These are phyloP conservation scores for Purshia tridentata DNA, from an alignment of 306 rosid species.

Conservation along the genomic window DNA sequence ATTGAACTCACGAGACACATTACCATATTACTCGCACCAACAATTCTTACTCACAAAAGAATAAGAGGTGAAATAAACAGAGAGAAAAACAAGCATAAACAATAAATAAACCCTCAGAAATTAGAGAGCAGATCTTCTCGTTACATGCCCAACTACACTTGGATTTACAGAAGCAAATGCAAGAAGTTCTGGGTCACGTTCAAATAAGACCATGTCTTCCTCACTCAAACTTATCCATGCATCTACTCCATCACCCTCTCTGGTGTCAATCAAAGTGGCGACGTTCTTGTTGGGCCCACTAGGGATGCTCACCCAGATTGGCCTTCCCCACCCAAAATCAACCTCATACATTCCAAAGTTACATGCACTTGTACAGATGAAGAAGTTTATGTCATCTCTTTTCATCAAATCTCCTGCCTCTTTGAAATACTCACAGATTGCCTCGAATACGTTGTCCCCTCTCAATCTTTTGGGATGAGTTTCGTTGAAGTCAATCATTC, in stretches of 20 bases:
- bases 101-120: background rate
- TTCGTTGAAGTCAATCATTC: background rate
- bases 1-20: no score
- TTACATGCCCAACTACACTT: background rate
- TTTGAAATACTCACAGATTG: background rate
- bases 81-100: background rate
- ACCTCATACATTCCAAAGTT: background rate
- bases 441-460: background rate
- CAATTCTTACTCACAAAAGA: background rate
- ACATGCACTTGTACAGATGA: background rate
- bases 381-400: background rate
- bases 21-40: no score
- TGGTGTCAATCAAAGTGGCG: slow-evolving; percentile 17
- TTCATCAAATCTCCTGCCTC: background rate
- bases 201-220: slow-evolving; percentile 16
- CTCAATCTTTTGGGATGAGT: background rate
- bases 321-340: slow-evolving; percentile 36
- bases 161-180: slow-evolving; percentile 21
- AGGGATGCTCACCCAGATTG: slow-evolving; percentile 14
- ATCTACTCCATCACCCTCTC: slow-evolving; percentile 21
- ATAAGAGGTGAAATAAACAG: no score
- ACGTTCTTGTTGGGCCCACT: background rate
- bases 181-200: slow-evolving; percentile 19
- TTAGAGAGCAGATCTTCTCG: background rate
- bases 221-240: slow-evolving; percentile 14